Base-by-base conservation (phyloP, 2,329 filamentous ascomycete species). In the Fusarium nelsonii region DNA sequence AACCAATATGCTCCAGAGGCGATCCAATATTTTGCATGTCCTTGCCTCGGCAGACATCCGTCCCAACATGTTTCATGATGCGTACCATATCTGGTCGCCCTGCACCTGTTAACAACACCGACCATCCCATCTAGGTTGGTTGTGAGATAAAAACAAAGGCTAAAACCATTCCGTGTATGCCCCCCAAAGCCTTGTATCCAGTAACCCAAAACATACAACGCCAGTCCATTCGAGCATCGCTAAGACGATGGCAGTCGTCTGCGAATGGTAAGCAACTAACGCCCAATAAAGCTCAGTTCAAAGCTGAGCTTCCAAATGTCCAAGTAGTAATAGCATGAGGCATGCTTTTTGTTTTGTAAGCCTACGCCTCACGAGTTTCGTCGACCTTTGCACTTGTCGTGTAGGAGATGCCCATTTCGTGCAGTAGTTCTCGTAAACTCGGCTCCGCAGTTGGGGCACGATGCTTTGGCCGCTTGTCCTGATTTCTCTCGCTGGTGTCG, bases 401-500 rank as follows among this genome's bases (percentile, higher is more conserved):
- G 93, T 56, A 88, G 79, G 70, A 90, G 75, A 77, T 98, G 95
- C 14, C 94, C 94, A 76, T 97, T 97, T 65, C 94, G 87, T 44
- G 95, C 95, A 23, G 87, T 89, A 8, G 94, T 97, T 72, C 95
- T 86, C 14, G 95, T 97, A 75, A 98, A 98, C 75, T 97, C 94
- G 12, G 94, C 94, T 37, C 94, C 93, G 76, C 95, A 98, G 77
- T 94, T 92, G 18, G 93, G 94, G 77, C 95, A 98, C 50, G 90
- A 90, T 4, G 93, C 93, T 81, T 97, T 97, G 32, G 92, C 85
- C 12, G 94, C 93, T 53, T 94, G 94, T 28, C 95, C 95, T 1
- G 93, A 97, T 79, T 97, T 97, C 80, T 98, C 95, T 43, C 95
- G 88, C 80, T 97, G 94, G 78, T 98, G 95, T 67, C 95, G 87